Conservation (phyloP, 2,329 filamentous ascomycete species). For the Fusarium begoniae region DNA sequence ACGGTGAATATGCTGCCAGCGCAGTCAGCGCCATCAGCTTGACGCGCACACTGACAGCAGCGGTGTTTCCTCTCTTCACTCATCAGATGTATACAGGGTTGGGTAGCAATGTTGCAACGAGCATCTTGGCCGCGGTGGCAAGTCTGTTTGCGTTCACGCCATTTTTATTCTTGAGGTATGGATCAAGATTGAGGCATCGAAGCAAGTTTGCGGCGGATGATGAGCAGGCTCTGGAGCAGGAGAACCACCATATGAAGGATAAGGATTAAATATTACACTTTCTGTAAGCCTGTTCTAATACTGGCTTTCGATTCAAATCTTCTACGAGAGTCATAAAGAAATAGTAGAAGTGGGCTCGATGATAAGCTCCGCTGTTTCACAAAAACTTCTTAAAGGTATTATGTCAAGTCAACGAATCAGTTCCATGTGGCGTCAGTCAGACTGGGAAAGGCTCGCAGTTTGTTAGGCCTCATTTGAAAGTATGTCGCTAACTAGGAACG, state of each 20-base stretch:
- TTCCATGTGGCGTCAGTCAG: no score
- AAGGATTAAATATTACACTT: no score
- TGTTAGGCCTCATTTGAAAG: no score
- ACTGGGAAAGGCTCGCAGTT: no score
- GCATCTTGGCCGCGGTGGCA: constrained; percentile 1
- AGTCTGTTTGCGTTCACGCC: constrained; percentile 7
- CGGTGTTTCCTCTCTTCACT: background rate
- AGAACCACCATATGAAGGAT: constrained; percentile 3
- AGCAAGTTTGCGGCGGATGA: constrained; percentile 9
- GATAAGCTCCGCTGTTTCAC: no score
- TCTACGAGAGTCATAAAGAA: no score
- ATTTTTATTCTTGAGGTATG: background rate
- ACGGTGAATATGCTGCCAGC: constrained; percentile 6
- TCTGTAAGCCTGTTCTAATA: no score
- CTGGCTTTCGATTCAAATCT: no score
- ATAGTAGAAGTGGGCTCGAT: no score
- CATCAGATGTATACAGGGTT: constrained; percentile 13
- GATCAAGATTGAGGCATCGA: background rate
- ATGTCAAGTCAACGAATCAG: no score
- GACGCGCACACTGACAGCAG: background rate
- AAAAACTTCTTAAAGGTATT: no score
- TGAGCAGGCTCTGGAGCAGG: background rate
- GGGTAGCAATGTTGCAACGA: constrained; percentile 6
- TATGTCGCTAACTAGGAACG: no score
- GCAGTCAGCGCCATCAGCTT: constrained; percentile 10